Evolutionary conservation across 2,329 filamentous ascomycete genomes (phyloP).

Genomic region (Intubia oerlemansii): DNA sequence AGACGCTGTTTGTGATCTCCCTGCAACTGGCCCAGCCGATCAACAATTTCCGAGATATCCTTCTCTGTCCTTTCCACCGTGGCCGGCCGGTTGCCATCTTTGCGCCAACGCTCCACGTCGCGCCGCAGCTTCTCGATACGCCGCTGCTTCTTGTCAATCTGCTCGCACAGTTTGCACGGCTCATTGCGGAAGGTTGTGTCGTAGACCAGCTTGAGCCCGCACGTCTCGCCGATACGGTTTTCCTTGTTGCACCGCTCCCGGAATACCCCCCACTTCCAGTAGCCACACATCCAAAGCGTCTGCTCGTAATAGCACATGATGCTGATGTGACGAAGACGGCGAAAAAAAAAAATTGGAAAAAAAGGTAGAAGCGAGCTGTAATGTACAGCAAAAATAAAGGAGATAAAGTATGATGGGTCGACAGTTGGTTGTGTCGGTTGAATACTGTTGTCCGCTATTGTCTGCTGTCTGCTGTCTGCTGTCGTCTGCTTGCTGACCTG

Average conservation of each 20-base stretch:
- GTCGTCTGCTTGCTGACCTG: no score
- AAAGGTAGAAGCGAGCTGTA: no score
- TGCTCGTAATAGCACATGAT: conserved; percentile 88
- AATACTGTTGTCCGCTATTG: no score
- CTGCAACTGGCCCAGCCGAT: conserved; percentile 32
- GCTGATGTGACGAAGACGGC: not conserved
- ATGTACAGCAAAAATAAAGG: no score
- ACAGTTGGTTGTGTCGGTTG: no score
- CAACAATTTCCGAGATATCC: conserved; percentile 45
- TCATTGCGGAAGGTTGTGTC: conserved; percentile 40
- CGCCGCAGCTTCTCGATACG: conserved; percentile 52
- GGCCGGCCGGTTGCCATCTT: conserved; percentile 51
- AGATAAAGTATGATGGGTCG: no score
- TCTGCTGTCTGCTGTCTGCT: no score
- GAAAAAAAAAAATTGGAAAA: no score
- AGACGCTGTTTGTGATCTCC: conserved; percentile 18
- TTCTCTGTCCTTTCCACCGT: conserved; percentile 50
- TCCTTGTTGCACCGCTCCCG: conserved; percentile 84
- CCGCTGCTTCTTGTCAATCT: conserved; percentile 68
- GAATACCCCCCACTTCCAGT: conserved; percentile 91
- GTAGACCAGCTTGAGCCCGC: conserved; percentile 79
- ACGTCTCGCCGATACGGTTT: conserved; percentile 90
- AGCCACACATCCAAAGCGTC: conserved; percentile 64
- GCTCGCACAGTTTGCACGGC: conserved; percentile 70
- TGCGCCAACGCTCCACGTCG: conserved; percentile 57